Evolutionary conservation across 768 basidiomycete species (phyloP), one percentile per base, ranked within the genome.

Genomic region (Psilocybe cubensis): DNA sequence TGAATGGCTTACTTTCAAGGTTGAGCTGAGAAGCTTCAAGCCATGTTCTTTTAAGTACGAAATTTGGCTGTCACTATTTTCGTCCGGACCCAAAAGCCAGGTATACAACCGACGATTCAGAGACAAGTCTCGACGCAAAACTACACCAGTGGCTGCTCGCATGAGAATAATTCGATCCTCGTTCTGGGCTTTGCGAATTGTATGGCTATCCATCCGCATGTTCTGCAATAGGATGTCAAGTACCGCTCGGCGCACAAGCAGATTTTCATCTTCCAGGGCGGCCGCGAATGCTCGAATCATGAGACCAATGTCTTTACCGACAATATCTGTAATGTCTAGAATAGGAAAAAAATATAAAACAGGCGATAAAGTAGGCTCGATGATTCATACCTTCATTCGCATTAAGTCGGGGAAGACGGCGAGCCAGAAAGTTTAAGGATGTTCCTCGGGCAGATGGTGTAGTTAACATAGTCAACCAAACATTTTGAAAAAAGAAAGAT

Each of bases 251-350:
- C 94, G 85, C 18, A 98, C 97, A 21, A 99, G 83, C 17, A 96
- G 78, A 63, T 96, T 94, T 61, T 94, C 90, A 63, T 98, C 97
- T 69, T 94, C 92, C n/a, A 99, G 77, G 0, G 91, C 91, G 6
- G 94, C 86, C 2, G 94, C 81, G 58, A 98, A 93, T 0, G 93
- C 96, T 44, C 97, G 84, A 54, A 98, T 89, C 90, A 98, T 93
- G 48, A 98, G 78, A 2, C 96, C 97, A 46, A 94, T 84, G 66
- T 97, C 94, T 45, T 84, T 83, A 3, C 94, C 95, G 10, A 94
- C 83, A 27, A 93, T 85, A 3, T 79, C 72, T 0, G 84, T 81
- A 23, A 93, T 84, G 63, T 91, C 91, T 83, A 54, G 17, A 25
- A 27, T 57, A 25, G 35, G 14, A 45, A 20, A 40, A 10, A 27